Evolutionary conservation across 305 asterid genomes (phyloP).

Genomic region (Solanum hybrid): DNA sequence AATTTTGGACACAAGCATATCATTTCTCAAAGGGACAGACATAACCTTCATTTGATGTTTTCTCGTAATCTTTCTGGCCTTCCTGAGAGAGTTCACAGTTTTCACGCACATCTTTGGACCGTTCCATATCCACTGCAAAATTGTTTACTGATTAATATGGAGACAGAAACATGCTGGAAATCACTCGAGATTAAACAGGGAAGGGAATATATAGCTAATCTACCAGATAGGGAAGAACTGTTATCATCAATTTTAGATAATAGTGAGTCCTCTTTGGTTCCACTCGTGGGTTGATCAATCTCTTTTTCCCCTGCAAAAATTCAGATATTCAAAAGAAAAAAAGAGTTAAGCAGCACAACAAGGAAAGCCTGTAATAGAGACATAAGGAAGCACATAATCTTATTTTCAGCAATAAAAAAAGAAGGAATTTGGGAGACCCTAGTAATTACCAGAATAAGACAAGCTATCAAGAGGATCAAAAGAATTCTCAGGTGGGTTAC

Average conservation of each 20-base stretch:
- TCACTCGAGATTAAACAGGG: slow-evolving; percentile 3
- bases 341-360: neutral
- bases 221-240: slow-evolving; percentile 3
- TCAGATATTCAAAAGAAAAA: neutral
- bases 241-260: neutral
- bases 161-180: neutral
- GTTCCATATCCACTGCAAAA: slow-evolving; percentile 13
- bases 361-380: neutral
- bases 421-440: neutral
- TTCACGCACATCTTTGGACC: slow-evolving; percentile 4
- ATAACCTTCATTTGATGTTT: neutral
- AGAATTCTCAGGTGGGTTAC: neutral
- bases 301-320: neutral
- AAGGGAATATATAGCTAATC: neutral
- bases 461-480: neutral
- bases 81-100: slow-evolving; percentile 22
- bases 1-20: neutral
- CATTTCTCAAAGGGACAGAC: neutral
- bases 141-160: neutral
- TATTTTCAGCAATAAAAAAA: neutral
- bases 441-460: slow-evolving; percentile 1
- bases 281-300: neutral
- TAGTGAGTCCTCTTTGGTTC: neutral
- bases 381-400: neutral
- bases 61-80: slow-evolving; percentile 16